Conservation (phyloP, 148 eudicot genomes). For the Rhododendron ovatum region DNA sequence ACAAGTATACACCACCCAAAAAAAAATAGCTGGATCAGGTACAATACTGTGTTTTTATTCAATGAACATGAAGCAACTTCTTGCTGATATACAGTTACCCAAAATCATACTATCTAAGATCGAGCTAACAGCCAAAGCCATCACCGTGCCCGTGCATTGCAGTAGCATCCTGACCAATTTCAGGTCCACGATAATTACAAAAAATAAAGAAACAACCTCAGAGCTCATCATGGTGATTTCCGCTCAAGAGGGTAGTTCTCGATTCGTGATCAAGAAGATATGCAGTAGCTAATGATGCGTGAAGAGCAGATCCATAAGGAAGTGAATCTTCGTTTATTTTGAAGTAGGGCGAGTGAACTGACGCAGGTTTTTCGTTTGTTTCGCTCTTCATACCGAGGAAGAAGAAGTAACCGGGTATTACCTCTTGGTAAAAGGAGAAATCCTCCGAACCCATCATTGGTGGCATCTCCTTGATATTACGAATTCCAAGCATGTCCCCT, state of each 20-base stretch:
- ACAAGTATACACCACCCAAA: not conserved
- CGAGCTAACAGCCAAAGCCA: not conserved
- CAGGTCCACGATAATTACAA: not conserved
- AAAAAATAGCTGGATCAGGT: not conserved
- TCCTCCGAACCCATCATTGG: constrained; percentile 89
- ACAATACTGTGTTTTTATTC: not conserved
- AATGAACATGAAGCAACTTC: not conserved
- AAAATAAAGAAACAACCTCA: constrained; percentile 27
- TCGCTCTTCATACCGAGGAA: constrained; percentile 72
- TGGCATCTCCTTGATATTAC: constrained; percentile 50
- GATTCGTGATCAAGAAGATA: constrained; percentile 50
- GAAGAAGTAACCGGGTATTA: constrained; percentile 70
- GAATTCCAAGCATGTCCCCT: constrained; percentile 48
- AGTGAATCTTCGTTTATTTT: constrained; percentile 47
- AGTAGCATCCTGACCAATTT: constrained; percentile 6
- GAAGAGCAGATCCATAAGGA: constrained; percentile 65
- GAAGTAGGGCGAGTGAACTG: constrained; percentile 44
- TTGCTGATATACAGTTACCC: not conserved
- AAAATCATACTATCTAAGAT: not conserved
- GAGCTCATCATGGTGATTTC: constrained; percentile 52
- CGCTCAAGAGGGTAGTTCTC: constrained; percentile 10
- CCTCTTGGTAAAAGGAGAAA: constrained; percentile 77
- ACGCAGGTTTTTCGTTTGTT: constrained; percentile 20
- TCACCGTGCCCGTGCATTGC: not conserved
- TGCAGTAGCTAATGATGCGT: constrained; percentile 58